Percentiles rank a stretch among this genome's conserved stretches.
Evolutionary conservation across 306 rosid species (phyloP).

Genomic region (Prunus mira): DNA sequence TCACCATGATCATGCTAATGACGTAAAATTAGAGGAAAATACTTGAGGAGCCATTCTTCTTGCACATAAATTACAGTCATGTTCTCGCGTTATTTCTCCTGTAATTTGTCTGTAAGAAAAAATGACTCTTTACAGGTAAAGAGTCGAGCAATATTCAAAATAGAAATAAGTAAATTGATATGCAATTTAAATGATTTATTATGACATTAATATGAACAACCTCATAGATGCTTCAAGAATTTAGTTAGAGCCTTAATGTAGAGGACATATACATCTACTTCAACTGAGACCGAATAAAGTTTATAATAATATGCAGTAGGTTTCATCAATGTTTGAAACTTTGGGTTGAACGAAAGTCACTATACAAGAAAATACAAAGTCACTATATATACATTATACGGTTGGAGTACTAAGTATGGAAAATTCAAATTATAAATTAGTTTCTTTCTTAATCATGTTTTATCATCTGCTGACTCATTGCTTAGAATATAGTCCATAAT

Average conservation of each 20-base stretch:
- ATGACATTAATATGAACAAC: background rate
- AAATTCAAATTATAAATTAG: background rate
- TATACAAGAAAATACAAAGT: background rate
- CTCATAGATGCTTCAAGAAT: background rate
- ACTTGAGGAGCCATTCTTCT: no score
- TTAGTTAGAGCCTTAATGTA: background rate
- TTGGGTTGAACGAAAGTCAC: slow-evolving; percentile 1
- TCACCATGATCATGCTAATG: background rate
- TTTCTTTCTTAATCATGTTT: slow-evolving; percentile 5
- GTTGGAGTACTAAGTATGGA: background rate
- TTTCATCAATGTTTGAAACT: background rate
- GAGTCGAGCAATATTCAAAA: no score
- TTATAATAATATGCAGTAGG: background rate
- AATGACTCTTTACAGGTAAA: no score
- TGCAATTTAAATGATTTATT: background rate
- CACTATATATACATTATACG: background rate
- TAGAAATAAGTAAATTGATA: no score
- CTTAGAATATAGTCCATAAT: background rate
- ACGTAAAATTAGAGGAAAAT: background rate
- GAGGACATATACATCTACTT: background rate
- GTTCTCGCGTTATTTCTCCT: no score
- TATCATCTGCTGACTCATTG: slow-evolving; percentile 2
- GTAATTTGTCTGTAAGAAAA: no score
- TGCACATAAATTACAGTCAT: no score
- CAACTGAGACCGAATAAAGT: background rate